phyloP scores from a whole-genome alignment of 306 rosid species.

The Vicia sativa region DNA sequence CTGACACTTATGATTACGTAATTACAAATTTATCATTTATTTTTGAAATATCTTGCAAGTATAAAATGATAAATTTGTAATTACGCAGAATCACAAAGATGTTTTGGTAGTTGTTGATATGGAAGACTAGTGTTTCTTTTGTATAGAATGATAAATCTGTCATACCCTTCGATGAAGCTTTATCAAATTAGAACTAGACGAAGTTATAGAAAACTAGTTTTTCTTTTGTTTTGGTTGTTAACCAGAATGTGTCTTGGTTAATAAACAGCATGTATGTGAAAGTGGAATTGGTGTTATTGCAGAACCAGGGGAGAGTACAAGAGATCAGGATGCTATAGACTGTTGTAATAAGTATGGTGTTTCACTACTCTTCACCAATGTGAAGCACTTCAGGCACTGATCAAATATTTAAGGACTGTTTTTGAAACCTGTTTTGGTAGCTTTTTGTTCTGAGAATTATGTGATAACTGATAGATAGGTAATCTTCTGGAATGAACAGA shows the following conservation, averaged over 20 bases:
- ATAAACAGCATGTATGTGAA: constrained; percentile 83
- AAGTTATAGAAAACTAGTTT: neutral
- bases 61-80: no score
- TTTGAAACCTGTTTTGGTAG: neutral
- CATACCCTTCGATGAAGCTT: no score
- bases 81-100: no score
- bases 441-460: neutral
- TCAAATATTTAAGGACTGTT: neutral
- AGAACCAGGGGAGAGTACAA: constrained; percentile 87
- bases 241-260: constrained; percentile 23
- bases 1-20: no score
- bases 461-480: neutral
- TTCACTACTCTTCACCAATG: constrained; percentile 76
- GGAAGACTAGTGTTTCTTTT: no score
- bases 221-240: neutral
- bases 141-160: no score
- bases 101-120: no score
- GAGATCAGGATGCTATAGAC: constrained; percentile 84
- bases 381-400: constrained; percentile 91
- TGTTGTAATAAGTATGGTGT: constrained; percentile 90
- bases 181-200: no score
- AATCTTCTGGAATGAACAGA: neutral
- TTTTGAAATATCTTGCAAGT: no score
- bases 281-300: constrained; percentile 72
- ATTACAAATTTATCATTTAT: no score